These are phyloP conservation scores for Kalmusia sp. DNA, from an alignment of 2,329 filamentous ascomycete genomes.

Conservation along the genomic window DNA sequence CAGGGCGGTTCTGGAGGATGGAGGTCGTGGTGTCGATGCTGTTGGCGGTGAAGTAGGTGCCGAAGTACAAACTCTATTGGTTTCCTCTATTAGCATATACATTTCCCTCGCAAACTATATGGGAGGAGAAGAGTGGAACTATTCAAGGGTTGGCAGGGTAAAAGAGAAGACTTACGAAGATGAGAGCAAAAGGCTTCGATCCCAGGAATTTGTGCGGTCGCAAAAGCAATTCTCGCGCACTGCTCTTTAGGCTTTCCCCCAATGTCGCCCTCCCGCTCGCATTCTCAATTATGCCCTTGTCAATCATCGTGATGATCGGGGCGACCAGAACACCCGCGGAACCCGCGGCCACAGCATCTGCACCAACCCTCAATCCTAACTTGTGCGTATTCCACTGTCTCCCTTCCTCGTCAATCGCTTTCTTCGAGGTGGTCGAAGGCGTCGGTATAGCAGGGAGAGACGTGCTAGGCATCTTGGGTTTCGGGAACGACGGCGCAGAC, in stretches of 20 bases:
- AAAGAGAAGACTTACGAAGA: constrained; percentile 51
- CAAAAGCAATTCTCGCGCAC: constrained; percentile 63
- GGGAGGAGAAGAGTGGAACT: too few relatives aligned
- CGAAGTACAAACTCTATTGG: constrained; percentile 72
- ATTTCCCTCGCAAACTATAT: not conserved
- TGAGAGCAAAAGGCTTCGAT: constrained; percentile 72
- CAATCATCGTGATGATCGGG: constrained; percentile 85
- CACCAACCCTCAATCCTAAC: constrained; percentile 69
- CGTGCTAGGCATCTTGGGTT: constrained; percentile 4
- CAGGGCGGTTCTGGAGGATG: constrained; percentile 62
- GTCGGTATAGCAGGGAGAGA: constrained; percentile 1
- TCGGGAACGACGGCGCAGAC: constrained; percentile 9
- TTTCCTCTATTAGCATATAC: not conserved
- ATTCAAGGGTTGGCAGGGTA: too few relatives aligned
- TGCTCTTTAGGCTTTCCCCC: constrained; percentile 64
- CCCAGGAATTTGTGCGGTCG: constrained; percentile 68
- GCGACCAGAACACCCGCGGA: constrained; percentile 79
- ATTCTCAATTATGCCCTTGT: constrained; percentile 81
- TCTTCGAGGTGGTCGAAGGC: constrained; percentile 7
- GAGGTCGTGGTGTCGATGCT: constrained; percentile 79
- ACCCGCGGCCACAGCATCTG: constrained; percentile 73
- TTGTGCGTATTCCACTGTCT: constrained; percentile 76
- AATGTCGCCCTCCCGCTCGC: constrained; percentile 73
- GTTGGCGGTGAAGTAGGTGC: constrained; percentile 91
- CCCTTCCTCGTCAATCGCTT: constrained; percentile 10